Conservation (phyloP, 208 protist genomes). For the Acanthamoeba lugdunensis region DNA sequence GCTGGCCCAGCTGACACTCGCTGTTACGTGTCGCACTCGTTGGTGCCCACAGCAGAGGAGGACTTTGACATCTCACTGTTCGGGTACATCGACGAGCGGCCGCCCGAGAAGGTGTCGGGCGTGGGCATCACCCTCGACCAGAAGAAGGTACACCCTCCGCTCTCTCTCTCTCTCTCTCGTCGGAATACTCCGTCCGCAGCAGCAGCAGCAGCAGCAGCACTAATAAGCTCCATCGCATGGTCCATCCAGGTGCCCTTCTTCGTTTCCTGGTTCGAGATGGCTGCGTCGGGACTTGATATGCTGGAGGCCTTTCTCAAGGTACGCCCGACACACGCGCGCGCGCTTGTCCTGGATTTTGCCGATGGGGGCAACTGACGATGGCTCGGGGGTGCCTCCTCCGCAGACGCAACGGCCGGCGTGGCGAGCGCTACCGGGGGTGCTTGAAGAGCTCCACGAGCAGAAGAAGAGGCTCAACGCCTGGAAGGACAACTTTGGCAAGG, state of each 20-base stretch:
- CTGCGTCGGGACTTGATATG: conserved; percentile 8
- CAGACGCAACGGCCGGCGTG: conserved; percentile 62
- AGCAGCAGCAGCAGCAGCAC: no score
- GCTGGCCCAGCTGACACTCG: no score
- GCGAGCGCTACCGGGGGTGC: neutral
- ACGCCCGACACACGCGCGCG: neutral
- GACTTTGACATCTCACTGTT: conserved; percentile 49
- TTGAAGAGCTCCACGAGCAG: neutral
- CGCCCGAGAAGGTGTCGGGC: conserved; percentile 34
- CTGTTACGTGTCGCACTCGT: no score
- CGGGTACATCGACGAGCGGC: conserved; percentile 57
- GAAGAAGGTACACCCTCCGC: neutral
- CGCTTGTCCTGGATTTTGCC: neutral
- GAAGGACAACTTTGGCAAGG: conserved; percentile 62
- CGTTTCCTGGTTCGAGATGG: conserved; percentile 72
- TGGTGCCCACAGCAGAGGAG: neutral
- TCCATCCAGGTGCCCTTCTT: conserved; percentile 18
- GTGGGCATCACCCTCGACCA: conserved; percentile 47
- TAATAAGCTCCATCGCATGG: neutral
- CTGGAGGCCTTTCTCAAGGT: conserved; percentile 61
- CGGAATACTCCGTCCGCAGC: neutral
- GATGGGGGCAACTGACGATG: neutral
- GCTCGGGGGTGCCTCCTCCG: neutral
- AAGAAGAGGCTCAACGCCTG: conserved; percentile 16
- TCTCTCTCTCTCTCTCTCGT: neutral